phyloP scores from a whole-genome alignment of 768 basidiomycete genomes.

The Dentipellis fragilis region DNA sequence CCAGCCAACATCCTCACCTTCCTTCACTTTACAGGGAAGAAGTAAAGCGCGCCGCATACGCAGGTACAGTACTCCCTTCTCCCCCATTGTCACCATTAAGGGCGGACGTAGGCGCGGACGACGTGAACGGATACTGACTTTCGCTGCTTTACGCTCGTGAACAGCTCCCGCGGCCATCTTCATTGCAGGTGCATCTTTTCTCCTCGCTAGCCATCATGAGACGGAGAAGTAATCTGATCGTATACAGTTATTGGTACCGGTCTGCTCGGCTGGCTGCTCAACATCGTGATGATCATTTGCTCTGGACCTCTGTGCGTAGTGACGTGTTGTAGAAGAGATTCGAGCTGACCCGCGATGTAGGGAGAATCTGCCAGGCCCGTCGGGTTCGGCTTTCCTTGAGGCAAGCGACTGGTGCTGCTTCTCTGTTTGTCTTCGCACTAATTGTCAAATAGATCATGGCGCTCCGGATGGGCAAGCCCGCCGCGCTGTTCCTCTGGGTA shows the following conservation, averaged over 20 bases:
- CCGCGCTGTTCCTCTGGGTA: constrained; percentile 74
- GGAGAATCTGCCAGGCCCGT: constrained; percentile 55
- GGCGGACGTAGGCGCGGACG: neutral
- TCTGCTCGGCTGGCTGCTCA: constrained; percentile 76
- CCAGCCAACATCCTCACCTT: neutral
- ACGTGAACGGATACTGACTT: neutral
- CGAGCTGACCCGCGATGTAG: constrained; percentile 19
- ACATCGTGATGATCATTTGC: constrained; percentile 80
- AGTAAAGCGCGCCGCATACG: constrained; percentile 70
- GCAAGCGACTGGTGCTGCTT: constrained; percentile 17
- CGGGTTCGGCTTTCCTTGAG: constrained; percentile 66
- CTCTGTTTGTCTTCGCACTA: neutral
- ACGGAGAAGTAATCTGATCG: constrained; percentile 26
- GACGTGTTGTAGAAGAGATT: neutral
- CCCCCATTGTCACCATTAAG: neutral
- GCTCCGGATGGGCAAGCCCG: constrained; percentile 65
- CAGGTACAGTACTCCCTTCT: constrained; percentile 29
- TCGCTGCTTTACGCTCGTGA: neutral
- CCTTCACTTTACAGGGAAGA: constrained; percentile 43
- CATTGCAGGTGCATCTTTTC: neutral
- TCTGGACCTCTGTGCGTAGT: constrained; percentile 58
- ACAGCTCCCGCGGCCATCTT: constrained; percentile 8
- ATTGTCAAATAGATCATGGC: constrained; percentile 48
- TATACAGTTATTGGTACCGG: constrained; percentile 68
- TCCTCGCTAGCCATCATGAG: neutral